A percentile compares a stretch with the other conserved stretches of the same genome.
These are phyloP conservation scores for Bruguiera hainesii DNA, from an alignment of 441 rosid species.

Conservation along the genomic window DNA sequence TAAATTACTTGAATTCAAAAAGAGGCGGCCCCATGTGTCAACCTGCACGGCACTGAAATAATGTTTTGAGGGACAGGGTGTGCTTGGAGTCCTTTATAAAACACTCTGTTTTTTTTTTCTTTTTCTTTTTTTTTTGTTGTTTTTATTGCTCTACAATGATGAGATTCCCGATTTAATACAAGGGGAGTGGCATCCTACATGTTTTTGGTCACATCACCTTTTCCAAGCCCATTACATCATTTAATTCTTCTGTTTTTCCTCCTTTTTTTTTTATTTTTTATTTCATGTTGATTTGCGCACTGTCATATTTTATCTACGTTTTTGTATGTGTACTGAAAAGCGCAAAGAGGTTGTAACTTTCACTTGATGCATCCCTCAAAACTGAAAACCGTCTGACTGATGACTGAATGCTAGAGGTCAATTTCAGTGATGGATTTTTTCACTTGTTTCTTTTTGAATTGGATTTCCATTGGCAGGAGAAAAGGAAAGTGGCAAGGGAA, in stretches of 20 bases:
- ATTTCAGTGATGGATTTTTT: not conserved
- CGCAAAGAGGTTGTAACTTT: not conserved
- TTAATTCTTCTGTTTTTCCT: slow-evolving; percentile 2
- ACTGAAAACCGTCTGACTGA: not conserved
- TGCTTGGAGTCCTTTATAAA: slow-evolving; percentile 15
- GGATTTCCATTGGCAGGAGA: not conserved
- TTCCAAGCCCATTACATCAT: slow-evolving; percentile 21
- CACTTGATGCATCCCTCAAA: slow-evolving; percentile 12
- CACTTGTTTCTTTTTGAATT: not conserved
- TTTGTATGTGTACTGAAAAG: not conserved
- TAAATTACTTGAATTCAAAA: slow-evolving; percentile 4
- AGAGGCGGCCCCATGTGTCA: slow-evolving; percentile 19
- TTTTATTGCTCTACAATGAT: slow-evolving; percentile 25
- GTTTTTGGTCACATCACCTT: slow-evolving; percentile 1
- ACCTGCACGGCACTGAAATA: slow-evolving; percentile 22
- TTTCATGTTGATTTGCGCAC: not conserved
- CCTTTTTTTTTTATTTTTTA: not conserved
- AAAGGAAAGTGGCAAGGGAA: not conserved
- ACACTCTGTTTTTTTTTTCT: not conserved
- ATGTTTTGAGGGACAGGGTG: slow-evolving; percentile 25
- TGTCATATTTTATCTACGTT: not conserved
- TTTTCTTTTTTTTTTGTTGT: not conserved
- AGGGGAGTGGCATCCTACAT: slow-evolving; percentile 31
- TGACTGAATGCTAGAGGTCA: slow-evolving; percentile 8
- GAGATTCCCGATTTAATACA: slow-evolving; percentile 29